Conservation (phyloP, 1,139 yeast genomes). For the Candida sanyaensis region DNA sequence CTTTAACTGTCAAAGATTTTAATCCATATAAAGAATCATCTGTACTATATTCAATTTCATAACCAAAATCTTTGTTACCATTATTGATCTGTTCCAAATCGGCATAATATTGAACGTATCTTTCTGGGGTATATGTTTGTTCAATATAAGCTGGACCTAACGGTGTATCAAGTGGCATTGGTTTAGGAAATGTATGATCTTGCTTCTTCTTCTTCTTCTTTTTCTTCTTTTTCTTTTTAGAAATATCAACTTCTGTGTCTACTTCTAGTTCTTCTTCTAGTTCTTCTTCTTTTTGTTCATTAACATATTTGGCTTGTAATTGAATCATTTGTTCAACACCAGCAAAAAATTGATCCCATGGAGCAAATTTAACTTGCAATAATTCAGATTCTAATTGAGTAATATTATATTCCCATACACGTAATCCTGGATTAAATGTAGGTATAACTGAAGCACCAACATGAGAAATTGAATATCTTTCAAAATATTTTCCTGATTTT, state of each 20-base stretch:
- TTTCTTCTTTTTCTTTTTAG: slow-evolving; percentile 16
- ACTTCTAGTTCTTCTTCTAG: slow-evolving; percentile 16
- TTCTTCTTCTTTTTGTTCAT: slow-evolving; percentile 14
- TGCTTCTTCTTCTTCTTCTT: slow-evolving; percentile 21
- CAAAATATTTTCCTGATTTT: slow-evolving; percentile 48
- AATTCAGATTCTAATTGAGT: slow-evolving; percentile 44
- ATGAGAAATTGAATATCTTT: slow-evolving; percentile 69
- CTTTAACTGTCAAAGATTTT: slow-evolving; percentile 57
- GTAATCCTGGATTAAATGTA: slow-evolving; percentile 77
- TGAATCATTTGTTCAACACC: slow-evolving; percentile 41
- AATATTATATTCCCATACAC: slow-evolving; percentile 85
- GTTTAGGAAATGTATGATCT: slow-evolving; percentile 70
- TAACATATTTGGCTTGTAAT: slow-evolving; percentile 21
- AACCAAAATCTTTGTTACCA: slow-evolving; percentile 52
- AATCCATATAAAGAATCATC: slow-evolving; percentile 58
- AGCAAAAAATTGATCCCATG: slow-evolving; percentile 60
- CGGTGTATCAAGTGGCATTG: slow-evolving; percentile 53
- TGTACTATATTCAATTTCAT: slow-evolving; percentile 69
- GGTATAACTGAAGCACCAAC: slow-evolving; percentile 81
- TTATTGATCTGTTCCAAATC: slow-evolving; percentile 56
- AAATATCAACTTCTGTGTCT: slow-evolving; percentile 7
- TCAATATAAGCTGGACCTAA: slow-evolving; percentile 77
- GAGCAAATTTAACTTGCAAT: slow-evolving; percentile 21
- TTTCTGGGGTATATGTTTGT: slow-evolving; percentile 70
- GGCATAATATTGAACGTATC: slow-evolving; percentile 71